Base-by-base conservation (phyloP, 129 eudicot species). In the Flaveria trinervia region DNA sequence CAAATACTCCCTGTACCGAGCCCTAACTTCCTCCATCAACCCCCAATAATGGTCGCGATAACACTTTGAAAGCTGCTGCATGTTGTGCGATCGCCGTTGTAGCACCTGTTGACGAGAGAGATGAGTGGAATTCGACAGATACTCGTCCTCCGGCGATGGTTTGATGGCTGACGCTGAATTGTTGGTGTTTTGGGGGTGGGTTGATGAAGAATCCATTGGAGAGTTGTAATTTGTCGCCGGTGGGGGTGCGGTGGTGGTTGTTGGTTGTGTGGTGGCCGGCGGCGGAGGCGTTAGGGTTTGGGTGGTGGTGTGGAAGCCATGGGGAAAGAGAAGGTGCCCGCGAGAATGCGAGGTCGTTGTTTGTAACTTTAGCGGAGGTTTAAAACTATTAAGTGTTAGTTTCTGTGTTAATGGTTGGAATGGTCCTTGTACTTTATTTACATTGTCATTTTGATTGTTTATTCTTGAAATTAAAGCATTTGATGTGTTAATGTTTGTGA, bases 41-140 rank as follows among this genome's bases (percentile, higher is more conserved):
- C 64, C 76, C 92, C 92, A 88, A 50, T 82, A 88, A 57, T 88
- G 84, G 52, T 82, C 85, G 0, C 84, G 81, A 81, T 85, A 88
- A 43, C 77, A 77, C 64, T 61, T 80, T 14, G 87, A 71, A 10
- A 88, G 77, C 6, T 80, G 76, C 36, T 81, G 68, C 61, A 82
- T 26, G 77, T 79, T 54, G 77, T 85, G 70, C 0, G 86, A 83
- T 49, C 92, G 85, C 2, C 92, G 84, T 0, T 51, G 69, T 3
- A 88, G 68, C 56, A 88, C 70, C 48, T 88, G 85, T 3, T 72
- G 75, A 36, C 82, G 86, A 12, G 84, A 75, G 13, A 86, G 73
- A 79, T 78, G 82, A 13, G 86, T 70, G 13, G 84, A 81, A 14
- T 41, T 62, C 10, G 88, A 79, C 55, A 82, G 86, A 60, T 18